Evolutionary conservation across 1,284 basidiomycete species (phyloP).

Genomic region (Psilocybe mexicana): DNA sequence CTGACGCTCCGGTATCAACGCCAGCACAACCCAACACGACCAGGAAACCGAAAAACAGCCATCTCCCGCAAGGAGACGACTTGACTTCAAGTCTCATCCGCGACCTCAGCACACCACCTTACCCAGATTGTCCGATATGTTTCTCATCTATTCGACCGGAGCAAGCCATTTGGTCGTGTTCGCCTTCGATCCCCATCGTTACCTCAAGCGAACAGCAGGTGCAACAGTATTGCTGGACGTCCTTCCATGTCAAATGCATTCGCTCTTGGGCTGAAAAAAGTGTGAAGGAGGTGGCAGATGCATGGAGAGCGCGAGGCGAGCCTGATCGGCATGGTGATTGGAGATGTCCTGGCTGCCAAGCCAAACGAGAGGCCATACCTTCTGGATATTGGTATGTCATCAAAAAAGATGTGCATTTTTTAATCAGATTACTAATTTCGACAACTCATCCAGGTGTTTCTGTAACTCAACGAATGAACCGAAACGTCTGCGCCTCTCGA

Average conservation of each 20-base stretch:
- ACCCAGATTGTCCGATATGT: conserved; percentile 80
- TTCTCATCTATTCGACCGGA: conserved; percentile 71
- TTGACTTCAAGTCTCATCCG: conserved; percentile 69
- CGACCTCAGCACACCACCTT: conserved; percentile 64
- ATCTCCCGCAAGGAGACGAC: conserved; percentile 45
- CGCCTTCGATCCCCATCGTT: conserved; percentile 53
- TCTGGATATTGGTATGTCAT: conserved; percentile 61
- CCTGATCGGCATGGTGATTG: conserved; percentile 65
- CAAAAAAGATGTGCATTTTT: neutral
- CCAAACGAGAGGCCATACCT: conserved; percentile 65
- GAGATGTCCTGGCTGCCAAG: conserved; percentile 89
- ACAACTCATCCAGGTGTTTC: conserved; percentile 63
- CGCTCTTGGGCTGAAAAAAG: conserved; percentile 77
- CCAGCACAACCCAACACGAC: conserved; percentile 2
- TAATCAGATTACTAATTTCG: neutral
- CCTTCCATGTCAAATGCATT: conserved; percentile 83
- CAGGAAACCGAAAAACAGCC: conserved; percentile 2
- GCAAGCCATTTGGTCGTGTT: conserved; percentile 79
- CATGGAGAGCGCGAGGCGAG: conserved; percentile 75
- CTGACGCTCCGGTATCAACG: neutral
- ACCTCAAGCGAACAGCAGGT: conserved; percentile 33
- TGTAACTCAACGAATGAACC: conserved; percentile 78
- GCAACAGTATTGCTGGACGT: conserved; percentile 77
- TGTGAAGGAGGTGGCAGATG: conserved; percentile 74
- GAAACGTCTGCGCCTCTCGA: conserved; percentile 64